Evolutionary conservation across 495 filamentous ascomycete genomes (phyloP).

Genomic region (Hypoxylon crocopeplum): DNA sequence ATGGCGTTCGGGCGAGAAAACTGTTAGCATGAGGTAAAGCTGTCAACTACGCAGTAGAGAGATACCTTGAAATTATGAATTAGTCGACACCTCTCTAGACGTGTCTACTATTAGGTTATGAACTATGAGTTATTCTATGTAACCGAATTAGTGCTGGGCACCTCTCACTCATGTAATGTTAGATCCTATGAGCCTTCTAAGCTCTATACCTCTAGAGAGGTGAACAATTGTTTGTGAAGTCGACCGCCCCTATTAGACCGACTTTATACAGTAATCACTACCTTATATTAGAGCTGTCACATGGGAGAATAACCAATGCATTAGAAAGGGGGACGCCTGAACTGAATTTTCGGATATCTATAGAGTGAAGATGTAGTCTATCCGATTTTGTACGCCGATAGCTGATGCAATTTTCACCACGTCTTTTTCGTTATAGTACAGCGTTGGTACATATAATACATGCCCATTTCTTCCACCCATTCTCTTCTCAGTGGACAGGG

Average conservation of each 20-base stretch:
- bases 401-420: conserved; percentile 4
- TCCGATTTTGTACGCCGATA: conserved; percentile 14
- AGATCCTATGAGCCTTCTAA: too few species aligned
- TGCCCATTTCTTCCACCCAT: too few species aligned
- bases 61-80: conserved; percentile 32
- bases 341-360: background rate
- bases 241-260: too few species aligned
- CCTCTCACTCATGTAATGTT: too few species aligned
- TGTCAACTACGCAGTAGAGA: conserved; percentile 26
- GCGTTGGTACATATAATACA: background rate
- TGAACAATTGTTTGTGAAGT: too few species aligned
- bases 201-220: too few species aligned
- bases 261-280: too few species aligned
- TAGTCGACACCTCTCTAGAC: conserved; percentile 1
- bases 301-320: background rate
- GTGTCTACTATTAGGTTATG: background rate
- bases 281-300: too few species aligned
- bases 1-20: conserved; percentile 33
- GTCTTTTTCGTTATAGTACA: conserved; percentile 12
- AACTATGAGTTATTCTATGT: too few species aligned
- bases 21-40: conserved; percentile 16
- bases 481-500: too few species aligned
- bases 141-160: too few species aligned
- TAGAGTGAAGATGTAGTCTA: conserved; percentile 30
- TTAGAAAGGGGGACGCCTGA: background rate